These are phyloP conservation scores for Allantophomopsis cytisporea DNA, from an alignment of 2,329 filamentous ascomycete species.

Conservation along the genomic window DNA sequence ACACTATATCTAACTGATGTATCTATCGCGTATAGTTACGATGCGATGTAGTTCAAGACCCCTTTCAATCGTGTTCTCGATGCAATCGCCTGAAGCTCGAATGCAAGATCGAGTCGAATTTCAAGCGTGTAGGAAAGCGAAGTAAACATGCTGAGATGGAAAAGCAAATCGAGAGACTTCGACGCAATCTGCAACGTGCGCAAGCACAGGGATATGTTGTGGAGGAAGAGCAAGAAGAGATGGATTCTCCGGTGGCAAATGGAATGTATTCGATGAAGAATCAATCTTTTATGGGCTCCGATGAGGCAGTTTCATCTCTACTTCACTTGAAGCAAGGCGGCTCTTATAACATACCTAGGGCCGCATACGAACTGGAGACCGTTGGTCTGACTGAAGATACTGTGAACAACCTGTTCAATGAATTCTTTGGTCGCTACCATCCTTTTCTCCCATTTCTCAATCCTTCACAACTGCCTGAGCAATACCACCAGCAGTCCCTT, in stretches of 20 bases:
- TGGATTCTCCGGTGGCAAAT: constrained; percentile 45
- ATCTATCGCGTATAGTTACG: constrained; percentile 44
- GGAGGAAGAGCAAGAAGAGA: constrained; percentile 38
- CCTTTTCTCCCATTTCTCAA: constrained; percentile 67
- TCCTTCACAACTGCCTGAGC: constrained; percentile 50
- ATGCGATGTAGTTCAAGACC: constrained; percentile 74
- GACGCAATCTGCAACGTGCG: constrained; percentile 46
- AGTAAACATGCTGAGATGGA: constrained; percentile 80
- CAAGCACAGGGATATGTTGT: constrained; percentile 41
- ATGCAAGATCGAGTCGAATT: constrained; percentile 80
- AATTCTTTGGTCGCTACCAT: constrained; percentile 67
- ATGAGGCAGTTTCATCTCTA: constrained; percentile 54
- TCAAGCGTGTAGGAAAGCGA: constrained; percentile 73
- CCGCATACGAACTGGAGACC: constrained; percentile 35
- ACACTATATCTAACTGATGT: constrained; percentile 4
- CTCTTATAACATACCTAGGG: constrained; percentile 24
- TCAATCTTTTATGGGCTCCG: constrained; percentile 51
- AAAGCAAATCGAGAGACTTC: constrained; percentile 60
- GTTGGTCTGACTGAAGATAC: constrained; percentile 50
- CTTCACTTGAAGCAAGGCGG: constrained; percentile 53
- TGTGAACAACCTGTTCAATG: constrained; percentile 51
- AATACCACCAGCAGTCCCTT: constrained; percentile 64
- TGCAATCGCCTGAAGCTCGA: constrained; percentile 69
- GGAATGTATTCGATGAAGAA: constrained; percentile 44
- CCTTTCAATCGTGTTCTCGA: constrained; percentile 63